Evolutionary conservation across 2,329 filamentous ascomycete genomes (phyloP).

Genomic region (Xylariaceae sp.): DNA sequence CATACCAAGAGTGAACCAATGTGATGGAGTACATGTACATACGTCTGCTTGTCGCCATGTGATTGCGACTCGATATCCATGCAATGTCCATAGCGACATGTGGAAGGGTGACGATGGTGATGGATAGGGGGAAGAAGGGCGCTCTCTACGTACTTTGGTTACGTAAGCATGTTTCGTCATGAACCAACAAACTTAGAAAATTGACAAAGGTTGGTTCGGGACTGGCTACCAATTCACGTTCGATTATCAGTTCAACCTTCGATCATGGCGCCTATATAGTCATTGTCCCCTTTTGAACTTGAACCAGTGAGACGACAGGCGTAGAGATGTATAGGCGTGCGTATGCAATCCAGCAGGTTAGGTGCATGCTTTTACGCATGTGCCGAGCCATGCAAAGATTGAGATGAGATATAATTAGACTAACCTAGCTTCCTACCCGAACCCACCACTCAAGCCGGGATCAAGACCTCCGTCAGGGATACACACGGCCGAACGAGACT

Average conservation of each 20-base stretch:
- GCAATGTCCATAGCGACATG: too few relatives aligned
- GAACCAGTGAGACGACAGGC: background rate
- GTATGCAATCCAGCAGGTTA: slow-evolving; percentile 1
- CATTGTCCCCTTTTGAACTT: too few relatives aligned
- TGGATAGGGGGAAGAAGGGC: too few relatives aligned
- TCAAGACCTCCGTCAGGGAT: background rate
- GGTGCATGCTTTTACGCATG: background rate
- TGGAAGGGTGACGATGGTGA: too few relatives aligned
- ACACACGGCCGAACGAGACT: background rate
- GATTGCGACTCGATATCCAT: too few relatives aligned
- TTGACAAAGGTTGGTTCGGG: too few relatives aligned
- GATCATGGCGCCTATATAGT: too few relatives aligned
- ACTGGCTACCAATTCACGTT: too few relatives aligned
- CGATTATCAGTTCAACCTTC: too few relatives aligned
- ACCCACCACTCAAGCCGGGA: background rate
- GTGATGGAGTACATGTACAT: background rate
- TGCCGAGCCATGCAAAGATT: background rate
- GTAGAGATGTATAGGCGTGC: background rate
- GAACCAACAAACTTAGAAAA: too few relatives aligned
- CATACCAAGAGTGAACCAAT: background rate
- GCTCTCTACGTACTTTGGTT: too few relatives aligned
- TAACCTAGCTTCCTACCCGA: background rate
- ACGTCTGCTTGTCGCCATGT: background rate
- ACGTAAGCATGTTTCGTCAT: too few relatives aligned
- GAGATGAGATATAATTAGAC: background rate